phyloP scores from a whole-genome alignment of 768 basidiomycete species.

The Hydnomerulius pinastri region DNA sequence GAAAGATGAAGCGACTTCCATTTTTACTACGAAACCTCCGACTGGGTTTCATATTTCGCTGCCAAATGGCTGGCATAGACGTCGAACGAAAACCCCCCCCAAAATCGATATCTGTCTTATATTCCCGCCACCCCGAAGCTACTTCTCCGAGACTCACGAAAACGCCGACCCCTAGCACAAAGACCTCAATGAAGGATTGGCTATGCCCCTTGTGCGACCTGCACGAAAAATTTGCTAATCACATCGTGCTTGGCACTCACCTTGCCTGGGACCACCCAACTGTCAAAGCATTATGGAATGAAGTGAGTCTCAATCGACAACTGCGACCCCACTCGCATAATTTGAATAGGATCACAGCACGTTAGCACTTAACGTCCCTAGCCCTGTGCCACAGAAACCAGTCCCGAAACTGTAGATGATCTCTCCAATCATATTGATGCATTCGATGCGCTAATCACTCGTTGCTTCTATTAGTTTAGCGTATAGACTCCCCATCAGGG shows the following conservation, averaged over 20 bases:
- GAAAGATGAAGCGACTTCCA: constrained; percentile 45
- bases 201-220: constrained; percentile 58
- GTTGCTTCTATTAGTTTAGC: constrained; percentile 3
- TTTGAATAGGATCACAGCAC: constrained; percentile 12
- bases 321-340: neutral
- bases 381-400: constrained; percentile 2
- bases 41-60: constrained; percentile 47
- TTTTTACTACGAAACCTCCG: constrained; percentile 58
- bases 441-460: neutral
- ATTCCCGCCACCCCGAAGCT: constrained; percentile 13
- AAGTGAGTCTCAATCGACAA: constrained; percentile 15
- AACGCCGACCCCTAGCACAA: constrained; percentile 10
- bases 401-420: constrained; percentile 16
- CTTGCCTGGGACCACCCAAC: constrained; percentile 49
- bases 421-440: neutral
- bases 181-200: constrained; percentile 38
- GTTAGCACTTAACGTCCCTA: constrained; percentile 20
- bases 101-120: constrained; percentile 26
- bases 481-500: constrained; percentile 3
- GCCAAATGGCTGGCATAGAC: constrained; percentile 38
- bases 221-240: constrained; percentile 43
- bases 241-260: constrained; percentile 48
- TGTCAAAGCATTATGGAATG: constrained; percentile 42
- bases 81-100: constrained; percentile 24
- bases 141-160: constrained; percentile 10